Evolutionary conservation across 1,284 basidiomycete species (phyloP).

Genomic region (Neonothopanus nambi): DNA sequence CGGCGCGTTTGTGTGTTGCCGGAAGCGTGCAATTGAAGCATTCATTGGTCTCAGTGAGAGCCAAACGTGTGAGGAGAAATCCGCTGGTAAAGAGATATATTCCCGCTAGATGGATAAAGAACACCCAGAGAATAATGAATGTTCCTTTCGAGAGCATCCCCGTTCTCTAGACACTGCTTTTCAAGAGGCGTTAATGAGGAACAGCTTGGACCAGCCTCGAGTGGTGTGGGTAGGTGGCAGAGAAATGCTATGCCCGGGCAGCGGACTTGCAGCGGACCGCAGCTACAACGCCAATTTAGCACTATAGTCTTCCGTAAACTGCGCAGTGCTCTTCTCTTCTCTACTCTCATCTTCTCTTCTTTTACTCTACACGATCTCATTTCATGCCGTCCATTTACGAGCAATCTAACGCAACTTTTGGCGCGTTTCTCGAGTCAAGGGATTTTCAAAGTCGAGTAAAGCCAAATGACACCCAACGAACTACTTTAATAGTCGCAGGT

Average conservation of each 20-base stretch:
- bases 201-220: no score
- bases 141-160: no score
- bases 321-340: no score
- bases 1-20: slow-evolving; percentile 74
- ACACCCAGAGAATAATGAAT: slow-evolving; percentile 56
- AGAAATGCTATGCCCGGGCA: no score
- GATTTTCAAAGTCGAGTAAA: slow-evolving; percentile 45
- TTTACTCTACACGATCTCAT: no score
- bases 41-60: slow-evolving; percentile 62
- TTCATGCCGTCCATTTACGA: slow-evolving; percentile 7
- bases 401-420: not conserved
- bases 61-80: slow-evolving; percentile 83
- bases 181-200: no score
- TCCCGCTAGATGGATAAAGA: slow-evolving; percentile 59
- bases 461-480: slow-evolving; percentile 72
- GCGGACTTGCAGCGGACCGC: no score
- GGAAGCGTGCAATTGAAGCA: slow-evolving; percentile 54
- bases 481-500: slow-evolving; percentile 78
- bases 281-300: no score
- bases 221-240: no score
- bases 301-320: no score
- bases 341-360: no score
- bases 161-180: no score
- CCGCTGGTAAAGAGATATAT: slow-evolving; percentile 86
- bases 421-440: slow-evolving; percentile 22